Evolutionary conservation across 306 rosid genomes (phyloP), one percentile per base, ranked within the genome.

Genomic region (Betula pendula): DNA sequence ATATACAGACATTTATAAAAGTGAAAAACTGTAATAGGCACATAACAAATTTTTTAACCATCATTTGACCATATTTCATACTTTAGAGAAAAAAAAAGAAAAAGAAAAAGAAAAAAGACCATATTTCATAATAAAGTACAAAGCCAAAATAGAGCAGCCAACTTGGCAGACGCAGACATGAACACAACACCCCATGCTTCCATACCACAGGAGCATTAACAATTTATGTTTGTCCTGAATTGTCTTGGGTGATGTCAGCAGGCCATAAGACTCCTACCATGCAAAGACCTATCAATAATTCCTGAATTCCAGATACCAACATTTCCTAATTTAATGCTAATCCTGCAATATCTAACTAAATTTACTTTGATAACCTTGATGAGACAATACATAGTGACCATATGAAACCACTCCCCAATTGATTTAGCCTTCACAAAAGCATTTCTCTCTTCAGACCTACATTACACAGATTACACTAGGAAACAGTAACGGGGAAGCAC

Each of bases 261-360:
- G 48, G 40, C 70, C 27, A n/a, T 62, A 31, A 62, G n/a, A 14
- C 42, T 55, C 63, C 63, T 1, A 55, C 27, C 2, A 9, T 38
- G 68, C 68, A 60, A 60, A 33, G 45, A 65, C 25, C 47, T 15
- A 31, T 62, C 68, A 62, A 62, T 31, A 62, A 29, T 31, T 31
- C 22, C n/a, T 22, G 49, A 56, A 56, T 9, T 20, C 16, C 63
- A 24, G 29, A 11, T 22, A 24, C 62, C 12, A 55, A 22, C 17
- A 10, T 56, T 56, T 9, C 33, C 63, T 56, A 0, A 1, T 24
- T 56, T 12, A 13, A 59, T 24, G 38, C 38, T 12, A 24, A 24
- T 24, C 66, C 66, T 35, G 7, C 20, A 65, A 19, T 5, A 70
- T 22, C 16, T 38, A 27, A n/a, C 68, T 31, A 68, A 50, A 33